phyloP scores from a whole-genome alignment of 192 early-diverging fungal species.

The Chytriomyces sp. region DNA sequence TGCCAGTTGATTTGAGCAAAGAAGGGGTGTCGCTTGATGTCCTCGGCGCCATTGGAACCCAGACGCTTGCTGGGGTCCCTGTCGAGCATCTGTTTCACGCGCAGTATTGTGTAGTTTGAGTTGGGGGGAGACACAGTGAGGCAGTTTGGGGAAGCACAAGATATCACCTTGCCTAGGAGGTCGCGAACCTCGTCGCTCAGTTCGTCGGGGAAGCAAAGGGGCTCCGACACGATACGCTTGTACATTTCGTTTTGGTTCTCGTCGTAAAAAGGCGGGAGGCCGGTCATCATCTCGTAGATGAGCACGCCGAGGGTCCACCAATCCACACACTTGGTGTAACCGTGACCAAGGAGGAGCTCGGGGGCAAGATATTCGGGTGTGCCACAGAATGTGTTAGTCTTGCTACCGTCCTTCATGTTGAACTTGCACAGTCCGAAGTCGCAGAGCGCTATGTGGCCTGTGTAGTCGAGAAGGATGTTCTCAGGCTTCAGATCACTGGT shows the following conservation, averaged over 20 bases:
- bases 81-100: constrained; percentile 78
- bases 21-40: constrained; percentile 73
- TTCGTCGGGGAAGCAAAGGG: constrained; percentile 59
- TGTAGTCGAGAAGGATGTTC: constrained; percentile 92
- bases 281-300: constrained; percentile 86
- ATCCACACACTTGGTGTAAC: constrained; percentile 83
- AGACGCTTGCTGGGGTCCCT: constrained; percentile 72
- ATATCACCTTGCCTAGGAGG: constrained; percentile 45
- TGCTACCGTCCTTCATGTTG: constrained; percentile 90
- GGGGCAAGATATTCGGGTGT: constrained; percentile 96
- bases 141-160: background rate
- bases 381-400: constrained; percentile 58
- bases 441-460: constrained; percentile 90
- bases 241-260: constrained; percentile 85
- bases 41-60: constrained; percentile 65
- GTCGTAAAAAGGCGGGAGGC: constrained; percentile 89
- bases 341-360: constrained; percentile 84
- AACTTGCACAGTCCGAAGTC: constrained; percentile 83
- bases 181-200: constrained; percentile 38
- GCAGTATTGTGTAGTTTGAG: constrained; percentile 76
- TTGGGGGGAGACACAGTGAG: constrained; percentile 41
- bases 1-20: constrained; percentile 77
- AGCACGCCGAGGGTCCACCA: constrained; percentile 96
- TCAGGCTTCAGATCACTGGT: constrained; percentile 85
- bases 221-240: constrained; percentile 79